These are phyloP conservation scores for Hymenochaete sp. DNA, from an alignment of 1,284 basidiomycete species.

Conservation along the genomic window DNA sequence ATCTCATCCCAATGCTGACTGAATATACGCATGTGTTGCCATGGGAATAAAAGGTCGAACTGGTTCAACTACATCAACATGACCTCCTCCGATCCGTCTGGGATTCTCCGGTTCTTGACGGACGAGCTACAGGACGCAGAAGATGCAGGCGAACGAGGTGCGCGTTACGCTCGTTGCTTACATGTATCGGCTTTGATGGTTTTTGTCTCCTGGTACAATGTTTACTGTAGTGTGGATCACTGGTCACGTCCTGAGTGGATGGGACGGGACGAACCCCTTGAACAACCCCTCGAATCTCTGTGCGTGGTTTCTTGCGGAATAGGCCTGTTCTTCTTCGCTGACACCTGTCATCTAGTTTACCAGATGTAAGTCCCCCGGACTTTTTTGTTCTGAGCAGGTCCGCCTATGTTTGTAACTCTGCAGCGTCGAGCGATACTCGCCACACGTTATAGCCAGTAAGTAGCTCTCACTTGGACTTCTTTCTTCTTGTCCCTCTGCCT, in stretches of 20 bases:
- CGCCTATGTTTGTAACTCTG: constrained; percentile 20
- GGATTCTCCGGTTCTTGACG: constrained; percentile 71
- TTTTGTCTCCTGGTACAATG: not conserved
- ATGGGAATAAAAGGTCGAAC: constrained; percentile 38
- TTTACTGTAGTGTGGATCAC: constrained; percentile 62
- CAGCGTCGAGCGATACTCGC: constrained; percentile 71
- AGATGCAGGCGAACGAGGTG: constrained; percentile 59
- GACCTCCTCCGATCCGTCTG: constrained; percentile 59
- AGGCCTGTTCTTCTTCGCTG: not conserved
- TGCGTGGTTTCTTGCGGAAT: constrained; percentile 24
- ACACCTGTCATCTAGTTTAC: constrained; percentile 41
- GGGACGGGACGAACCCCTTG: constrained; percentile 62
- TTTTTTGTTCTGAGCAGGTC: not conserved
- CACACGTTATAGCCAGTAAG: constrained; percentile 69
- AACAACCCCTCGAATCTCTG: constrained; percentile 57
- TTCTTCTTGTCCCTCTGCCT: not conserved
- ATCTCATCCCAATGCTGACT: not conserved
- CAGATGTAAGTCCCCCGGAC: constrained; percentile 45
- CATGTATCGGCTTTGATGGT: not conserved
- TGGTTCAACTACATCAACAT: constrained; percentile 75
- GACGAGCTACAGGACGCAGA: constrained; percentile 75
- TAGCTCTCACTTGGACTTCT: constrained; percentile 13
- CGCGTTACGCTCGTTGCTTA: not conserved
- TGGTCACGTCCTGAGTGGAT: constrained; percentile 70
- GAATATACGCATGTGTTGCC: too few relatives aligned